phyloP scores from a whole-genome alignment of 176 grass and related monocot genomes.

The Alloteropsis semialata region DNA sequence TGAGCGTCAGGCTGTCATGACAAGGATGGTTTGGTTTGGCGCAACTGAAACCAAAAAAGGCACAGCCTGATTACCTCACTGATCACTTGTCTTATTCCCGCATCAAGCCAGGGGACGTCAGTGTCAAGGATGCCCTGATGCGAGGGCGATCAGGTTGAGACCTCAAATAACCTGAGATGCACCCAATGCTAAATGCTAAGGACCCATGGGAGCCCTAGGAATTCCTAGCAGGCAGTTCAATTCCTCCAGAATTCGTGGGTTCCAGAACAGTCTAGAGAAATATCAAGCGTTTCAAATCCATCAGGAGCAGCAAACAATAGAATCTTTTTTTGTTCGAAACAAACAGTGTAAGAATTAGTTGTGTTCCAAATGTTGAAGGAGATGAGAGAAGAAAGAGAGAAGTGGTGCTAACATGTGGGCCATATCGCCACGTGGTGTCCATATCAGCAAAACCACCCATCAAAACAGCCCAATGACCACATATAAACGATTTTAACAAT shows the following conservation, averaged over 20 bases:
- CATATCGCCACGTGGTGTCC: too few species aligned
- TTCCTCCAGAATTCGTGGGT: not conserved
- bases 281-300: too few species aligned
- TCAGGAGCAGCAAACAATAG: not conserved
- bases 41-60: slow-evolving; percentile 5
- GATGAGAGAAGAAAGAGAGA: too few species aligned
- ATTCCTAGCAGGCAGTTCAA: not conserved
- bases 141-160: not conserved
- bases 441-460: too few species aligned
- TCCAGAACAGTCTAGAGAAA: too few species aligned
- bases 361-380: too few species aligned
- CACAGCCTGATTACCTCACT: not conserved
- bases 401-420: too few species aligned
- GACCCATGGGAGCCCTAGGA: too few species aligned
- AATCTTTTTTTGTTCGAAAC: too few species aligned
- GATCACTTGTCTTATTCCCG: not conserved
- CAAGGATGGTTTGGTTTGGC: slow-evolving; percentile 6
- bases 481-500: too few species aligned
- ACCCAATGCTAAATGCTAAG: too few species aligned
- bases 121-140: not conserved
- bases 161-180: not conserved
- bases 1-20: slow-evolving; percentile 5
- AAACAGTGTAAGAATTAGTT: not conserved
- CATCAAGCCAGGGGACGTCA: not conserved
- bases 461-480: too few species aligned